Evolutionary conservation across 441 rosid genomes (phyloP), one percentile per base, ranked within the genome.

Genomic region (Euphorbia corollata): DNA sequence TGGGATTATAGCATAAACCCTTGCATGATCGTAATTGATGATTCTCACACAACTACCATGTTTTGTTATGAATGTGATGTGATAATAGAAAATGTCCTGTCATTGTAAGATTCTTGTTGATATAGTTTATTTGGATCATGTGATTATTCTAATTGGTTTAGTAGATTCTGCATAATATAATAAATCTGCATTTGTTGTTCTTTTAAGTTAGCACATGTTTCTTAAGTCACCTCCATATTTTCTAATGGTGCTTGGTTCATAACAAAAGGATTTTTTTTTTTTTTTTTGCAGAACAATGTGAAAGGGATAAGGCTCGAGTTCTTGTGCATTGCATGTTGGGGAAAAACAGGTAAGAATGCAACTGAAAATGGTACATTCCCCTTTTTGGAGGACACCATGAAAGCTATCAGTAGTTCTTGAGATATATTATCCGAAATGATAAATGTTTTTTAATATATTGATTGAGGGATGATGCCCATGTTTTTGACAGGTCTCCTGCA

Each of bases 251-350:
- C 68, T 63, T 53, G 41, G 47, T 39, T 20, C 43, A 6, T 70
- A 36, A 50, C 55, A 19, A 32, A 27, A 57, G 10, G 1, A 24
- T 23, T 19, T 5, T 56, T 73, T 54, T 65, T 65, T 73, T 73
- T 78, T 54, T 65, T 65, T 73, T 73, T 78, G 73, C 85, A 94
- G 99, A 88, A 71, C 87, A 88, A 79, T 91, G 97, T 73, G 94
- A 89, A 73, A 86, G 73, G 78, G 99, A 91, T 69, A 94, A 86
- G 79, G 90, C 90, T 67, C 91, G 91, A 54, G 97, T 94, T 73
- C 99, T 94, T 63, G 98, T 91, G 83, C 98, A 94, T 74, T 94
- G 99, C 79, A 94, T 89, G 98, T 89, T 85, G 0, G 99, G 98
- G 13, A 94, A 89, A 84, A 94, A 84, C 77, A 94, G 96, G 98